Evolutionary conservation across 495 filamentous ascomycete species (phyloP), one percentile per base, ranked within the genome.

Genomic region (Haplographium delicatum): DNA sequence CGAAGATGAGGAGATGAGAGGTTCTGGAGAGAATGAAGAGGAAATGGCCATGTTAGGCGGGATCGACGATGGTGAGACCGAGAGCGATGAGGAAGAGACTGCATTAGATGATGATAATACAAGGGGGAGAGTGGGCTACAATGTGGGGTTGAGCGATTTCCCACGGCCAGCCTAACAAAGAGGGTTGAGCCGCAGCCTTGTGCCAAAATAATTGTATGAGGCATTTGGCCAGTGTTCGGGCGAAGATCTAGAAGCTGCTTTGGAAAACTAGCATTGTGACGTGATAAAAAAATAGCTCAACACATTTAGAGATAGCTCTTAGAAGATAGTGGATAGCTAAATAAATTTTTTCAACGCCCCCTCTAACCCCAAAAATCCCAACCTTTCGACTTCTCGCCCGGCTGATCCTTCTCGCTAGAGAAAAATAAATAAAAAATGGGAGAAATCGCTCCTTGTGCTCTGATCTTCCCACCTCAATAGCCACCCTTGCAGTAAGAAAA

Each of bases 21-120:
- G 65, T 81, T 49, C 58, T 65, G 71, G 76, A 57, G 6, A 56
- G 53, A 19, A 18, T 64, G 67, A 44, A 54, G 50, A 52, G 54
- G 53, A 48, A 34, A 27, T 35, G 54, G 55, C 20, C 35, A 43
- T 49, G 31, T 26, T 46, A 38, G 16, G 49, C 24, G 31, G 25
- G 56, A 27, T 30, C 30, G 40, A 15, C 5, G 31, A 46, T 47
- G 41, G 18, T 37, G 24, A 19, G 15, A n/a, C 16, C 1, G 42
- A 16, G 41, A 24, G 4, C 3, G 15, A 13, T 23, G 61, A 58
- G 20, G 54, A 54, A 9, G 25, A 47, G 31, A 13, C 2, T 35
- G 10, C 23, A 3, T 2, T 18, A 15, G 41, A 9, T 8, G 23
- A 13, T 10, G 5, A 20, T 24, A n/a, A n/a, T n/a, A n/a, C n/a